Evolutionary conservation across 2,329 filamentous ascomycete species (phyloP).

Genomic region (Cordyceps cateniannulata): DNA sequence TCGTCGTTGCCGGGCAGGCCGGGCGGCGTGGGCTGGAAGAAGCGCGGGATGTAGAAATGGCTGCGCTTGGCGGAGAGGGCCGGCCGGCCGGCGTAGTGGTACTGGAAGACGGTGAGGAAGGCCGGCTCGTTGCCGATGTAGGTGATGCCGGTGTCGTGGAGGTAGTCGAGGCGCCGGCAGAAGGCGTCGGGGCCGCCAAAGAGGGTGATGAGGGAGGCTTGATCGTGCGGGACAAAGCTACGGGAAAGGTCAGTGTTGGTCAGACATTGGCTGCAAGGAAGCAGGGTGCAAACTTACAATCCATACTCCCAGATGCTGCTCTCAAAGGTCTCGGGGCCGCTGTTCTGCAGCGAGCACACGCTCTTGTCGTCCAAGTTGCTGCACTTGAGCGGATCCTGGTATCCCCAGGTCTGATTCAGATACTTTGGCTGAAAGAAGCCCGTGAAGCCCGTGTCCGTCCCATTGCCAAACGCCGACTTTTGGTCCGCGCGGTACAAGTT

Average conservation of each 20-base stretch:
- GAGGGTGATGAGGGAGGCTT: conserved; percentile 45
- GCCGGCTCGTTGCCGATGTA: conserved; percentile 59
- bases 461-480: conserved; percentile 44
- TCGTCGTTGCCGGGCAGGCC: conserved; percentile 68
- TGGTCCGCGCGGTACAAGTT: conserved; percentile 59
- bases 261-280: not conserved
- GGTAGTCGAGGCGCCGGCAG: conserved; percentile 52
- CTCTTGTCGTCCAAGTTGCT: conserved; percentile 46
- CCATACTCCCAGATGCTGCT: conserved; percentile 67
- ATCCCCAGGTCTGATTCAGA: conserved; percentile 61
- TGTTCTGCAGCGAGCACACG: conserved; percentile 53
- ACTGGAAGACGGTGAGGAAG: conserved; percentile 60
- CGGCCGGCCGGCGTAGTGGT: conserved; percentile 62
- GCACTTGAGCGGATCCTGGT: conserved; percentile 62
- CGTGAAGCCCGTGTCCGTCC: conserved; percentile 55
- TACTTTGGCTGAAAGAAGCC: conserved; percentile 67
- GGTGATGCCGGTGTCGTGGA: conserved; percentile 57
- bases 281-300: conserved; percentile 40
- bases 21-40: conserved; percentile 51
- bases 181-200: conserved; percentile 56
- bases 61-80: conserved; percentile 46
- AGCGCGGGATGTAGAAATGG: conserved; percentile 59
- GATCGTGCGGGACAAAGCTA: conserved; percentile 48
- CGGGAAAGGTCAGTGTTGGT: not conserved
- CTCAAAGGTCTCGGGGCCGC: conserved; percentile 64